Evolutionary conservation across 768 basidiomycete species (phyloP).

Genomic region (Tylopilus cervinicoccineus): DNA sequence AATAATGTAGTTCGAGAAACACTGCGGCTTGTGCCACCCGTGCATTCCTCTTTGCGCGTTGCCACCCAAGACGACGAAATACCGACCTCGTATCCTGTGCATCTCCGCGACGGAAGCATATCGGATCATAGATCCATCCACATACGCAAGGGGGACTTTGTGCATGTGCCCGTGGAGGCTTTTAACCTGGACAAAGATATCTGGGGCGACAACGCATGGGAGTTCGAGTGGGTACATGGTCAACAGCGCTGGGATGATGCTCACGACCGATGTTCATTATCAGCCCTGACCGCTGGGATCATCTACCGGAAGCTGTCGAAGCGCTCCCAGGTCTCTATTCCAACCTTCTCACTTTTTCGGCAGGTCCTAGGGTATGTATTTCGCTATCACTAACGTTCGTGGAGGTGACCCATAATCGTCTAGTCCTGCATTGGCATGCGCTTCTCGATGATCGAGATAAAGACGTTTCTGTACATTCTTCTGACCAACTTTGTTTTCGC

Average conservation of each 20-base stretch:
- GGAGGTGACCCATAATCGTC: not conserved
- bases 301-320: conserved; percentile 64
- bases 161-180: conserved; percentile 77
- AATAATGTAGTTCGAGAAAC: conserved; percentile 75
- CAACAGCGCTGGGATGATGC: not conserved
- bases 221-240: conserved; percentile 57
- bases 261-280: not conserved
- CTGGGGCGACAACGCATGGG: conserved; percentile 82
- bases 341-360: conserved; percentile 72
- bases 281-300: conserved; percentile 81
- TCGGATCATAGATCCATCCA: conserved; percentile 40
- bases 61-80: conserved; percentile 76
- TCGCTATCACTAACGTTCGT: not conserved
- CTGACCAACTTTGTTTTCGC: conserved; percentile 62
- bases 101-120: conserved; percentile 43
- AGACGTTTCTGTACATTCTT: conserved; percentile 68
- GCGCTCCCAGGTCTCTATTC: conserved; percentile 69
- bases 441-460: conserved; percentile 83
- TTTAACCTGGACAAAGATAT: conserved; percentile 74
- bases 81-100: conserved; percentile 65
- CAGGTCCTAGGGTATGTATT: conserved; percentile 68
- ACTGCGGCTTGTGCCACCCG: conserved; percentile 73
- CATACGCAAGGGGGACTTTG: conserved; percentile 65
- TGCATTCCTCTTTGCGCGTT: conserved; percentile 78
- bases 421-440: conserved; percentile 82